Evolutionary conservation across 2,329 filamentous ascomycete species (phyloP).

Genomic region (Colletotrichum tofieldiae): DNA sequence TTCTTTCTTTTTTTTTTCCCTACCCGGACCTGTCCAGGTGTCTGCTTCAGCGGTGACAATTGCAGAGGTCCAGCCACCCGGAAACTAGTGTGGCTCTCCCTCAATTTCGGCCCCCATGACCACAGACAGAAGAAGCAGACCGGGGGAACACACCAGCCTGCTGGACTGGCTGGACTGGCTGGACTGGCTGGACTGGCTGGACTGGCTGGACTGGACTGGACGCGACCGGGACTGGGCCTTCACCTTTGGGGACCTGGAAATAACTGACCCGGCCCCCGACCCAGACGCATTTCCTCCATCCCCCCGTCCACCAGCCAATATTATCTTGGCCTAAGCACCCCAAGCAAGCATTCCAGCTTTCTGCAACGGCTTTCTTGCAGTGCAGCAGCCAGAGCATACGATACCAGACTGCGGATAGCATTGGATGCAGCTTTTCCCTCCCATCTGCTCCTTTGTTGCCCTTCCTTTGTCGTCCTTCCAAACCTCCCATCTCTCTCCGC

Average conservation of each 20-base stretch:
- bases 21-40: background rate
- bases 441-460: background rate
- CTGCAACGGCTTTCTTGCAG: slow-evolving; percentile 10
- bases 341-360: background rate
- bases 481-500: background rate
- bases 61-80: background rate
- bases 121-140: background rate
- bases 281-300: slow-evolving; percentile 18
- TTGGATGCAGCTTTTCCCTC: background rate
- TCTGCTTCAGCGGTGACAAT: background rate
- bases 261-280: slow-evolving; percentile 18
- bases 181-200: too few species aligned
- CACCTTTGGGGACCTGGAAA: slow-evolving; percentile 22
- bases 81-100: background rate
- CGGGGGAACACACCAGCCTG: background rate
- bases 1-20: background rate
- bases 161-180: too few species aligned
- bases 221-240: background rate
- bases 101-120: slow-evolving; percentile 11
- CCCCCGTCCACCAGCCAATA: slow-evolving; percentile 1
- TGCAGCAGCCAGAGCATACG: background rate
- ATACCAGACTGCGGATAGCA: background rate
- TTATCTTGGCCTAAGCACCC: slow-evolving; percentile 15
- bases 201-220: background rate
- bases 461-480: slow-evolving; percentile 13